Conservation (phyloP, 2,329 filamentous ascomycete genomes). For the Trichoderma sp. region DNA sequence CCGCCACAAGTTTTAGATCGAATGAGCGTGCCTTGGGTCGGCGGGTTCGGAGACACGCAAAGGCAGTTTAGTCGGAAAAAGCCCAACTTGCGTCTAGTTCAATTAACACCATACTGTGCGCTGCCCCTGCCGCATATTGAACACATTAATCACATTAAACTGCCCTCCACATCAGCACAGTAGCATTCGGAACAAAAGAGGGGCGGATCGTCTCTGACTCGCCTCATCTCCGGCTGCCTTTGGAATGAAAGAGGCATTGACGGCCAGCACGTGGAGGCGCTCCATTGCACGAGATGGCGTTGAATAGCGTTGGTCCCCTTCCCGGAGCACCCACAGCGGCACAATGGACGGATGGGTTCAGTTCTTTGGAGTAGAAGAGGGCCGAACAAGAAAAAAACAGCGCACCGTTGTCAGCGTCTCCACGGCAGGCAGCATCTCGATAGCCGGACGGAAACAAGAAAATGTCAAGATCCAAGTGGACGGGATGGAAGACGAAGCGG, state of each 20-base stretch:
- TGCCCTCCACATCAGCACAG: slow-evolving; percentile 13
- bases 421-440: slow-evolving; percentile 20
- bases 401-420: slow-evolving; percentile 6
- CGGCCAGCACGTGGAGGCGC: slow-evolving; percentile 14
- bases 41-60: slow-evolving; percentile 11
- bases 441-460: slow-evolving; percentile 14
- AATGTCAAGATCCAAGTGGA: slow-evolving; percentile 18
- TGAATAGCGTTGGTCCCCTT: background rate
- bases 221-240: slow-evolving; percentile 18
- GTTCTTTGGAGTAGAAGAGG: background rate
- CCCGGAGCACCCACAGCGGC: background rate
- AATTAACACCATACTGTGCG: slow-evolving; percentile 23
- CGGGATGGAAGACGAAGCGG: slow-evolving; percentile 19
- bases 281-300: slow-evolving; percentile 13
- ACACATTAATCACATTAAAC: background rate
- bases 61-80: background rate
- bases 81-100: background rate
- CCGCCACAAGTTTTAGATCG: slow-evolving; percentile 23
- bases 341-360: background rate
- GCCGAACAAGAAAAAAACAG: background rate
- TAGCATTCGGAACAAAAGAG: slow-evolving; percentile 21
- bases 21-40: slow-evolving; percentile 11
- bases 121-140: slow-evolving; percentile 21
- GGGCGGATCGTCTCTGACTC: slow-evolving; percentile 19
- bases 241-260: slow-evolving; percentile 12